phyloP scores from a whole-genome alignment of 176 grass and related monocot genomes.

The Thalia dealbata region DNA sequence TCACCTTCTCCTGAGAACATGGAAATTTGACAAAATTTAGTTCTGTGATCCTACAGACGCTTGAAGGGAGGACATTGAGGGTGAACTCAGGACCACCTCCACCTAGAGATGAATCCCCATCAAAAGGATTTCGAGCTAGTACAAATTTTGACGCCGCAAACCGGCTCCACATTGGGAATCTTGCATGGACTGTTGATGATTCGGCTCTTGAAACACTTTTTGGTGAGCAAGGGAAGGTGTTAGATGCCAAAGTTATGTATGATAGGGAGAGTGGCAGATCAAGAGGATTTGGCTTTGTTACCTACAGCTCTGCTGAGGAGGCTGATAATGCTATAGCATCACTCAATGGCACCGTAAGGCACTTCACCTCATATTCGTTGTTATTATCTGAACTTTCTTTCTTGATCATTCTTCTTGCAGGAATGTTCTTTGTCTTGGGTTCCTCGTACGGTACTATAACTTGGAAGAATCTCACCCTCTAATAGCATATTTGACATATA shows the following conservation, averaged over 20 bases:
- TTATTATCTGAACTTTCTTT: not conserved
- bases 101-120: conserved; percentile 36
- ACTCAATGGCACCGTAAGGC: conserved; percentile 12
- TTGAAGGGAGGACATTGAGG: conserved; percentile 68
- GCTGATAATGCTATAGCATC: conserved; percentile 12
- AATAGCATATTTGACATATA: no score
- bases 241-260: conserved; percentile 13
- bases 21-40: not conserved
- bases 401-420: not conserved
- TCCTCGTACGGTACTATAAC: not conserved
- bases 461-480: no score
- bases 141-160: conserved; percentile 31
- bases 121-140: conserved; percentile 42
- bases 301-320: not conserved
- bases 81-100: conserved; percentile 80
- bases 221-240: conserved; percentile 17
- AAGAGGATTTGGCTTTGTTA: conserved; percentile 19
- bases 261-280: conserved; percentile 22
- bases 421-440: not conserved
- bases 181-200: conserved; percentile 18
- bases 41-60: conserved; percentile 34
- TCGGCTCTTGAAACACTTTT: conserved; percentile 9
- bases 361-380: not conserved
- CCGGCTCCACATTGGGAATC: conserved; percentile 27
- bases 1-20: not conserved